phyloP scores from a whole-genome alignment of 148 eudicot species.

The Nepenthes mirabilis region DNA sequence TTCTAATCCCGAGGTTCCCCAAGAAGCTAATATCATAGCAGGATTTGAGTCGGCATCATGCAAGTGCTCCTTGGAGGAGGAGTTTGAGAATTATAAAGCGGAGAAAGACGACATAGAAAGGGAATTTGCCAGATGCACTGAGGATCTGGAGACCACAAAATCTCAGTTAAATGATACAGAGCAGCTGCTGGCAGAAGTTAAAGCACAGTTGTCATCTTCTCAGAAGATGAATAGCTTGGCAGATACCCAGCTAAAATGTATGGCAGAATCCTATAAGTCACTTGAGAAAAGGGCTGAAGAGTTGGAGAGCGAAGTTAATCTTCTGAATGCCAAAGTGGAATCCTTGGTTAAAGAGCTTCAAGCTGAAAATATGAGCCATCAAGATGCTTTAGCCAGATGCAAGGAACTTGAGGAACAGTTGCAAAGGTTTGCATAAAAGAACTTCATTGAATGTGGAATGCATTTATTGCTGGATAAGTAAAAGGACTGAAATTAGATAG shows the following conservation, averaged over 20 bases:
- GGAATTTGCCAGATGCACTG: slow-evolving; percentile 51
- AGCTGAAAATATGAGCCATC: slow-evolving; percentile 47
- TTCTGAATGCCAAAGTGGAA: slow-evolving; percentile 36
- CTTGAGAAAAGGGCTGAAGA: slow-evolving; percentile 73
- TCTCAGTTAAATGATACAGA: slow-evolving; percentile 57
- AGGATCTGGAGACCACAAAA: slow-evolving; percentile 46
- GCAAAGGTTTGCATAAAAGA: slow-evolving; percentile 44
- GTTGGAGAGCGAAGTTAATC: slow-evolving; percentile 53
- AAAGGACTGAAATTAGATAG: too few relatives aligned
- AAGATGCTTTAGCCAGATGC: slow-evolving; percentile 57
- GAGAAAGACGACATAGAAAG: slow-evolving; percentile 50
- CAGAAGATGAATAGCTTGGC: slow-evolving; percentile 66
- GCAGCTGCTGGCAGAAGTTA: slow-evolving; percentile 51
- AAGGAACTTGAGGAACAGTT: slow-evolving; percentile 69
- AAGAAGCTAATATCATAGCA: slow-evolving; percentile 62
- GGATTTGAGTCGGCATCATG: slow-evolving; percentile 39
- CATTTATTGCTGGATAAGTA: too few relatives aligned
- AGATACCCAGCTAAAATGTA: slow-evolving; percentile 95
- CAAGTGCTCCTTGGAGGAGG: slow-evolving; percentile 63
- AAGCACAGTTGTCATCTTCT: slow-evolving; percentile 55
- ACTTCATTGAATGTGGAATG: not conserved
- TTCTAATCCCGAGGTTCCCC: slow-evolving; percentile 79
- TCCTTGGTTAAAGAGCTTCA: slow-evolving; percentile 53
- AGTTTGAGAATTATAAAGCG: slow-evolving; percentile 52
- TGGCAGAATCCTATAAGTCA: slow-evolving; percentile 87